Evolutionary conservation across 257 asterid species (phyloP).

Genomic region (Fraxinus pennsylvanica): DNA sequence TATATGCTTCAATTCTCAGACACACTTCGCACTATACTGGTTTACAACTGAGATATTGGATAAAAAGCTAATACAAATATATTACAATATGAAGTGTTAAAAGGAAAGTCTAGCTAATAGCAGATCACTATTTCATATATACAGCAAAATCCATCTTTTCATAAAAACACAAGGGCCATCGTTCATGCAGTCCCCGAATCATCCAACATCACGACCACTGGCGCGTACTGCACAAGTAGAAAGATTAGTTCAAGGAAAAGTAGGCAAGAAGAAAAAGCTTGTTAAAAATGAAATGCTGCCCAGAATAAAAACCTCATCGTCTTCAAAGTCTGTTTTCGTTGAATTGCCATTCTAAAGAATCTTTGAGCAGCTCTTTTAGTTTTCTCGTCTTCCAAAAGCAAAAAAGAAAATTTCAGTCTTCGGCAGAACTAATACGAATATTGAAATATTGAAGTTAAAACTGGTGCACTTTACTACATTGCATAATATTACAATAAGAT

Average conservation of each 20-base stretch:
- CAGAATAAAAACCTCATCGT: conserved; percentile 62
- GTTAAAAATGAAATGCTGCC: not conserved
- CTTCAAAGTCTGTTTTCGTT: conserved; percentile 55
- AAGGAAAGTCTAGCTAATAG: not conserved
- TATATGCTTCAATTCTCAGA: too few species aligned
- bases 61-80: too few species aligned
- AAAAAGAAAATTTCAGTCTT: conserved; percentile 19
- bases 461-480: not conserved
- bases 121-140: not conserved
- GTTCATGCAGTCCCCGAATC: conserved; percentile 31
- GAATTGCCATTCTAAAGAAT: conserved; percentile 78
- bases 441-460: too few species aligned
- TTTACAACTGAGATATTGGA: too few species aligned
- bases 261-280: not conserved
- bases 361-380: conserved; percentile 70
- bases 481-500: not conserved
- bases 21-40: too few species aligned
- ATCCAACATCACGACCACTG: conserved; percentile 79
- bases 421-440: not conserved
- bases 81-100: not conserved
- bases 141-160: not conserved
- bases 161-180: not conserved
- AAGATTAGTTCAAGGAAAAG: not conserved
- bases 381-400: conserved; percentile 56
- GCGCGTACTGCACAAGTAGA: conserved; percentile 76